These are phyloP conservation scores for Aspergillus sp. DNA, from an alignment of 2,329 filamentous ascomycete species.

Conservation along the genomic window DNA sequence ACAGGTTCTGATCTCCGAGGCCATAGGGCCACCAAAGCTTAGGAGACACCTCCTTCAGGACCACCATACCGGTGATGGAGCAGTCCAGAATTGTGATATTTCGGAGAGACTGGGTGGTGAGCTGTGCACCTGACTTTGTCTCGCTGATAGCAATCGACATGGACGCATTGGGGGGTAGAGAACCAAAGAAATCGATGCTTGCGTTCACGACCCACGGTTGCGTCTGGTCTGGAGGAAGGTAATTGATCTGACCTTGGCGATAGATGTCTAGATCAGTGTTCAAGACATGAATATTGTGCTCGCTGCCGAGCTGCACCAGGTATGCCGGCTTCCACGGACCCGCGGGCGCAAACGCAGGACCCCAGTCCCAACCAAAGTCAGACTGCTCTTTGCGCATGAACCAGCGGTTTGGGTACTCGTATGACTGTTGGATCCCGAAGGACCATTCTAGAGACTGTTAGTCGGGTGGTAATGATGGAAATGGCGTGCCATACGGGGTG, in stretches of 20 bases:
- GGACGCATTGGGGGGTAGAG: constrained; percentile 40
- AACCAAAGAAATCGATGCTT: constrained; percentile 57
- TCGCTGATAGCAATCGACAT: constrained; percentile 51
- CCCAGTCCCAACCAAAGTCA: constrained; percentile 66
- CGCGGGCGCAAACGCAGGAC: constrained; percentile 59
- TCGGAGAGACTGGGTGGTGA: constrained; percentile 37
- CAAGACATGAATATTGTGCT: constrained; percentile 45
- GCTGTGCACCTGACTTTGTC: constrained; percentile 33
- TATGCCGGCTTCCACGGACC: constrained; percentile 62
- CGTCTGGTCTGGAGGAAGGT: constrained; percentile 55
- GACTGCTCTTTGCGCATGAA: constrained; percentile 61
- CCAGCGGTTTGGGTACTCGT: constrained; percentile 53
- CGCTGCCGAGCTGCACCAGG: constrained; percentile 49
- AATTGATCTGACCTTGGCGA: constrained; percentile 57
- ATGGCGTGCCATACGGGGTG: constrained; percentile 35
- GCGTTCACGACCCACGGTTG: constrained; percentile 61
- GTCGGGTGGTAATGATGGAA: background rate
- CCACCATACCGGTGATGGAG: constrained; percentile 50
- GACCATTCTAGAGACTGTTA: constrained; percentile 46
- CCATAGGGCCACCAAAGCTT: constrained; percentile 62
- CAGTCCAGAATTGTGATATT: constrained; percentile 42
- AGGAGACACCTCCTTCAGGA: constrained; percentile 44
- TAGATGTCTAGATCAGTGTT: constrained; percentile 60
- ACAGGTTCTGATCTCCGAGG: constrained; percentile 57
- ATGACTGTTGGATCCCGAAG: constrained; percentile 44